A percentile compares a stretch with the other conserved stretches of the same genome.
Conservation (phyloP, 768 basidiomycete species). For the Glaciozyma martinii region DNA sequence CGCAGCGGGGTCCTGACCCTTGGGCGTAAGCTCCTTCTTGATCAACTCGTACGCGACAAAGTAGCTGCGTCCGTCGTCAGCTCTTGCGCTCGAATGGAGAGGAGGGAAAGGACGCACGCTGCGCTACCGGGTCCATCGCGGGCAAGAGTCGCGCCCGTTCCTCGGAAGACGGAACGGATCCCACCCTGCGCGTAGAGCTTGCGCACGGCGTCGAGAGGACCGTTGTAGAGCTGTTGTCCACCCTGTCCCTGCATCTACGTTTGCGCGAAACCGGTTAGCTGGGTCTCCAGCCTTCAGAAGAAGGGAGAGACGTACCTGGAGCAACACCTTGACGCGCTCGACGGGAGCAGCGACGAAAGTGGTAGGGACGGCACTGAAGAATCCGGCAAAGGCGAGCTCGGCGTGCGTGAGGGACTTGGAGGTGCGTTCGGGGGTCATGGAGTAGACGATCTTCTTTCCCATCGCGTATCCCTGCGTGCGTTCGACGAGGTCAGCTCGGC, state of each 20-base stretch:
- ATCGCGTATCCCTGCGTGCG: conserved; percentile 72
- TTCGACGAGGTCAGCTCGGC: not conserved
- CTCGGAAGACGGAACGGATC: conserved; percentile 79
- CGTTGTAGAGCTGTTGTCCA: conserved; percentile 65
- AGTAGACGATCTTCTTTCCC: conserved; percentile 75
- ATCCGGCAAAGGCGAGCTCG: conserved; percentile 87
- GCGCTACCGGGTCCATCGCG: conserved; percentile 95
- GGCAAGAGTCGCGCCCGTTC: conserved; percentile 83
- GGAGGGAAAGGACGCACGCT: conserved; percentile 45
- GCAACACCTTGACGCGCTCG: conserved; percentile 88
- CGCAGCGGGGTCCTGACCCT: conserved; percentile 65
- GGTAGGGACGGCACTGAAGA: conserved; percentile 84
- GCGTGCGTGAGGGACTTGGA: conserved; percentile 54
- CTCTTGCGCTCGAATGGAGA: not conserved
- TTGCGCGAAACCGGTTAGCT: not conserved
- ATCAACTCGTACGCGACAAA: conserved; percentile 94
- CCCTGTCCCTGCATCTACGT: conserved; percentile 81
- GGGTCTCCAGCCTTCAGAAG: not conserved
- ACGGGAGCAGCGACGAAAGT: conserved; percentile 91
- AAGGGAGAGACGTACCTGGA: conserved; percentile 54
- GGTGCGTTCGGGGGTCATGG: conserved; percentile 66
- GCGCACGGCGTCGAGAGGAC: conserved; percentile 80
- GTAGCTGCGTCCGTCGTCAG: conserved; percentile 51
- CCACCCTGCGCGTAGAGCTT: conserved; percentile 93
- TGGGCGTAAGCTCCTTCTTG: conserved; percentile 75